Conservation (phyloP, 2,329 filamentous ascomycete genomes). For the Amylocarpus encephaloides region DNA sequence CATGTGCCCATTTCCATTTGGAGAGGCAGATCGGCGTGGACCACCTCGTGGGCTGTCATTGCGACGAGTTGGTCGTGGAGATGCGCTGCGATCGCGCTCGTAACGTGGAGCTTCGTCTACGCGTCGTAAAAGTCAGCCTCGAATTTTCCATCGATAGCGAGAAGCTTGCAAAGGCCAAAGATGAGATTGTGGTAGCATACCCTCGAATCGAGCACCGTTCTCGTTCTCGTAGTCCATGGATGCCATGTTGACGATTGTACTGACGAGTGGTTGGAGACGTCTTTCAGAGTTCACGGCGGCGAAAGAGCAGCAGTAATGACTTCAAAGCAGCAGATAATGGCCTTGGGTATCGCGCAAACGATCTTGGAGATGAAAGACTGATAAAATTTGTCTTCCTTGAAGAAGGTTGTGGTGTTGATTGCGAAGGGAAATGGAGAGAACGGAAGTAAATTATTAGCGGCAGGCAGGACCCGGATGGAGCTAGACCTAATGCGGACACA, state of each 20-base stretch:
- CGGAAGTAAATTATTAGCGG: not conserved
- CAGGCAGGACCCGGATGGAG: no score
- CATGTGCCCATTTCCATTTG: constrained; percentile 45
- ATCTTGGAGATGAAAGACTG: constrained; percentile 7
- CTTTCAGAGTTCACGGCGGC: not conserved
- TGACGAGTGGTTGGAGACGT: not conserved
- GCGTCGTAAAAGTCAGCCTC: constrained; percentile 20
- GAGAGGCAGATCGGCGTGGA: constrained; percentile 58
- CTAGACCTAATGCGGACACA: no score
- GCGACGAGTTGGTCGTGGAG: constrained; percentile 50
- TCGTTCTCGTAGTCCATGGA: constrained; percentile 67
- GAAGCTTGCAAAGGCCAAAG: not conserved
- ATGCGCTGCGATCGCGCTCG: constrained; percentile 61
- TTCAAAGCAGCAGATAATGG: constrained; percentile 1
- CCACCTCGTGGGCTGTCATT: constrained; percentile 51
- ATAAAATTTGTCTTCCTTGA: not conserved
- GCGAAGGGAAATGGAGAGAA: not conserved
- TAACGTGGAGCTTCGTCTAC: constrained; percentile 60
- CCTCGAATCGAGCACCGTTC: constrained; percentile 59
- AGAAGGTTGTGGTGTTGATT: constrained; percentile 2
- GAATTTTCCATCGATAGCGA: not conserved
- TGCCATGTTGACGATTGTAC: constrained; percentile 35
- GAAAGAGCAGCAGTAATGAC: constrained; percentile 2
- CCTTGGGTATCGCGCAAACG: constrained; percentile 4
- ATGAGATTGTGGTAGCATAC: constrained; percentile 36